These are phyloP conservation scores for Fraxinus platypoda DNA, from an alignment of 305 asterid species.

Conservation along the genomic window DNA sequence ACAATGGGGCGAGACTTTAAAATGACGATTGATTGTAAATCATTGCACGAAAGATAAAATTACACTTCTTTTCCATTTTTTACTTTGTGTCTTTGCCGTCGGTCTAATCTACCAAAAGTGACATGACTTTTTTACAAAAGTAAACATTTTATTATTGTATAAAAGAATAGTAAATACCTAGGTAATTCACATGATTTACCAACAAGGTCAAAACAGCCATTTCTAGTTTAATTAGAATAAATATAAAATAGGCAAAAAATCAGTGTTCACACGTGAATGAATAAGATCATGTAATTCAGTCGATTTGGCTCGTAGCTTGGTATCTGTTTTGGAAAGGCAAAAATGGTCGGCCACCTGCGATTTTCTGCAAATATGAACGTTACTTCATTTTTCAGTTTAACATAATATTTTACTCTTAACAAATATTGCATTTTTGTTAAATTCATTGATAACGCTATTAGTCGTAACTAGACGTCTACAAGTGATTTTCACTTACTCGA, in stretches of 20 bases:
- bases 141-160: background rate
- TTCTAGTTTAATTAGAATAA: background rate
- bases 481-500: too few relatives aligned
- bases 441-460: too few relatives aligned
- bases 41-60: background rate
- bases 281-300: background rate
- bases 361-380: constrained; percentile 49
- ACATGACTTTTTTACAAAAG: background rate
- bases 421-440: background rate
- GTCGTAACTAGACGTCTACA: too few relatives aligned
- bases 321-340: constrained; percentile 12
- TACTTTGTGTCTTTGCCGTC: background rate
- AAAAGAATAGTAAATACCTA: background rate
- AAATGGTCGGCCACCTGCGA: constrained; percentile 33
- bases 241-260: background rate
- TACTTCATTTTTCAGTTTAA: constrained; percentile 20
- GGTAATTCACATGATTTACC: background rate
- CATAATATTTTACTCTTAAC: background rate
- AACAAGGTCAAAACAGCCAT: background rate
- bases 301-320: constrained; percentile 26
- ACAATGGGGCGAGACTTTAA: too few relatives aligned
- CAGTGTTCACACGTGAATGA: background rate
- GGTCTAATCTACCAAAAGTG: background rate
- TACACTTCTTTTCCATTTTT: background rate
- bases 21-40: background rate